Evolutionary conservation across 192 early-diverging fungal genomes (phyloP), one percentile per base, ranked within the genome.

Genomic region (Podila horticola): DNA sequence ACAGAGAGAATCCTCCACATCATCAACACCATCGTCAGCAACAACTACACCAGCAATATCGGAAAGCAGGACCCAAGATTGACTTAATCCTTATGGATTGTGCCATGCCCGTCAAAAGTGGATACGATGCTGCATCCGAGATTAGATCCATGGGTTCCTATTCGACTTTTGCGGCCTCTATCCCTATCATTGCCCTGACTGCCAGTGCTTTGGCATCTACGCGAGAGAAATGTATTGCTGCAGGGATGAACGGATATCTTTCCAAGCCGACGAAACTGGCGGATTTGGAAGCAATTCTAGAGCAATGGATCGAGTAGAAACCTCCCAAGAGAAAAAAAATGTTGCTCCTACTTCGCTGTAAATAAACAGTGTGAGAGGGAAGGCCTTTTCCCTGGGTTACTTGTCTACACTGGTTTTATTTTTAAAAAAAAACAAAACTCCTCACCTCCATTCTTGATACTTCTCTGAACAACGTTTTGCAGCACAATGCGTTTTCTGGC

Each of bases 71-170:
- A 41, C 49, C 64, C 34, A 79, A 79, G 55, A 72, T 79, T 58
- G 76, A 79, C 49, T 28, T 86, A 52, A 90, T 87, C 67, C 45
- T 84, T 45, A 88, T 88, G 83, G 88, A 90, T 62, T 81, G 86
- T 58, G 87, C 88, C 24, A 91, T 91, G 90, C 90, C 90, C 2
- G 73, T 91, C 30, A 86, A 88, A 83, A 84, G 88, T 68, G 90
- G 90, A n/a, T 81, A 81, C 57, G 88, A 89, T 50, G 82, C 86
- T n/a, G 75, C 89, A n/a, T 59, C 36, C 19, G 83, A 83, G 70
- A 90, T 90, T 29, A 74, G 89, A 41, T 30, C 79, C 1, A 86
- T 84, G 64, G 79, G 74, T 7, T 49, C 55, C 19, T 57, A 29
- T 0, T 71, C 69, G 6, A 34, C 45, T 10, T 77, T 77, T 77